Base-by-base conservation (phyloP, 768 basidiomycete species). In the Suillus placidus region DNA sequence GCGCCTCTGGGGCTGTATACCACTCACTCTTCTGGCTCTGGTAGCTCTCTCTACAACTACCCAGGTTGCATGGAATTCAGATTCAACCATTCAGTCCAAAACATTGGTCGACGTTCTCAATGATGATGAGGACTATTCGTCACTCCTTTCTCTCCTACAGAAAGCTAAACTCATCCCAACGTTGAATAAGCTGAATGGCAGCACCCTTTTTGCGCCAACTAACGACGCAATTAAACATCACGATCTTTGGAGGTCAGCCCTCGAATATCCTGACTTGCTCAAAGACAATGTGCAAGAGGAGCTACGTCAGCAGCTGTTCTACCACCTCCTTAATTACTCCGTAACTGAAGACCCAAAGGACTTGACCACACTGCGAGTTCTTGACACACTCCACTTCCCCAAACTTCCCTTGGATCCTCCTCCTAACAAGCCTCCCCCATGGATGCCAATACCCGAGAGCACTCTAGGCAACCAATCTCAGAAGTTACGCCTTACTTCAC, bases 161-260 rank as follows among this genome's bases (percentile, higher is more conserved):
- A 85, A 87, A 16, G 85, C 97, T 4, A 88, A 89, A 66, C 89
- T 99, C 68, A 88, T 99, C 62, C 97, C 97, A 2, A 94, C 93
- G 7, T 84, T 99, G 68, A 97, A 97, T 76, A 87, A 82, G 69
- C 88, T 99, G 69, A 88, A 92, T 65, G 87, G 82, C 47, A 85
- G 85, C 74, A 97, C 97, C 34, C 76, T 99, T 56, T 99, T 98
- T 72, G 97, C 97, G 2, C 97, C 97, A 2, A 97, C 94, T 23
- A 96, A 99, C 79, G 89, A 94, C 65, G 97, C 97, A 40, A 87
- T 96, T 69, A 77, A 85, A 67, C 83, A 81, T 34, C 82, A 88
- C 67, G 30, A 66, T 20, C 66, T 81, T 14, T 82, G 80, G 80
- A 67, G 69, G 43, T 64, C 51, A 57, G 74, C 76, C 43, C 69